Conservation (phyloP, 1,284 basidiomycete genomes). For the Rhodofomes roseus region DNA sequence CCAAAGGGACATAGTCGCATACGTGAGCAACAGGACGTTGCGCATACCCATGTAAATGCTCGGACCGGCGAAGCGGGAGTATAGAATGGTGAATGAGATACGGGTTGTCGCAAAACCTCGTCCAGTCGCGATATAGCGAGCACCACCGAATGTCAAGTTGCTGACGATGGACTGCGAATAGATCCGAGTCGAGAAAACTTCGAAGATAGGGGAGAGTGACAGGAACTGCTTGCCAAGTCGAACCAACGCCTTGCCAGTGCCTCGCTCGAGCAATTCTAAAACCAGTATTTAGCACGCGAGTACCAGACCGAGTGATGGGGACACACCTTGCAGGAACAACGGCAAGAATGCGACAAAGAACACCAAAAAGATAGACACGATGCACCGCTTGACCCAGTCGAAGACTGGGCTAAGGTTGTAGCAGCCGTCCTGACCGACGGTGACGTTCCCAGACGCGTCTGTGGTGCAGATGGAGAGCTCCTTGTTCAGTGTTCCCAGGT, state of each 20-base stretch:
- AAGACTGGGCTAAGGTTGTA: slow-evolving; percentile 94
- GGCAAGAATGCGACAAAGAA: slow-evolving; percentile 96
- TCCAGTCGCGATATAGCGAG: slow-evolving; percentile 95
- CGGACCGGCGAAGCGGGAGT: slow-evolving; percentile 96
- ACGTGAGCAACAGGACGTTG: slow-evolving; percentile 84
- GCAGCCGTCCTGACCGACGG: slow-evolving; percentile 82
- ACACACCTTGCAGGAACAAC: slow-evolving; percentile 87
- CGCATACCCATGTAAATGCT: slow-evolving; percentile 97
- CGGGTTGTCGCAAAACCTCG: slow-evolving; percentile 96
- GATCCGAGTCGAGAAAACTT: slow-evolving; percentile 97
- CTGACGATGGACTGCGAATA: slow-evolving; percentile 94
- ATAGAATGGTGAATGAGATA: slow-evolving; percentile 91
- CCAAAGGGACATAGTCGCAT: slow-evolving; percentile 88
- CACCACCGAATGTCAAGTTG: slow-evolving; percentile 94
- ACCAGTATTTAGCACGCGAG: slow-evolving; percentile 4
- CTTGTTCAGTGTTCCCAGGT: slow-evolving; percentile 92
- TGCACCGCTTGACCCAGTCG: slow-evolving; percentile 94
- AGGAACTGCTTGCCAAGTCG: slow-evolving; percentile 94
- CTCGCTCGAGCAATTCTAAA: slow-evolving; percentile 88
- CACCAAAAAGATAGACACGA: slow-evolving; percentile 95
- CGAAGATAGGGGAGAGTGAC: slow-evolving; percentile 92
- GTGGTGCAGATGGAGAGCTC: slow-evolving; percentile 84
- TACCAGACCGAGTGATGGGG: not conserved
- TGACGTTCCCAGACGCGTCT: slow-evolving; percentile 74
- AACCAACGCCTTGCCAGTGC: slow-evolving; percentile 89